Conservation (phyloP, 192 early-diverging fungal genomes). For the Rhizophagus sp. region DNA sequence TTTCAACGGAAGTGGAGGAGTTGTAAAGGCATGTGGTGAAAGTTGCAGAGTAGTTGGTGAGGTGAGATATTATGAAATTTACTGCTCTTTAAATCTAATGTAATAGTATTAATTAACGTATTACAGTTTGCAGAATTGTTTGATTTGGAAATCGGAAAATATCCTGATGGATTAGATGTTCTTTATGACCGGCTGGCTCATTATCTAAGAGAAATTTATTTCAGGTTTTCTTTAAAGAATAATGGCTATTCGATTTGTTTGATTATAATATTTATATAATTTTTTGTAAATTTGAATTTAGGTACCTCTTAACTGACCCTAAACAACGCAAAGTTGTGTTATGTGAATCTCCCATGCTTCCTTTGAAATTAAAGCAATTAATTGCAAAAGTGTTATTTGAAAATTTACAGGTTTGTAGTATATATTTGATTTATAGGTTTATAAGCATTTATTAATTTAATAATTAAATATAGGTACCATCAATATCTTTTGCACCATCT, state of each 20-base stretch:
- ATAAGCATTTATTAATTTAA: neutral
- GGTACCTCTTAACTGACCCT: constrained; percentile 76
- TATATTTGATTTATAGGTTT: neutral
- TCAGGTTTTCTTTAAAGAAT: neutral
- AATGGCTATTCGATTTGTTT: neutral
- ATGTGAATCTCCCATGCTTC: constrained; percentile 73
- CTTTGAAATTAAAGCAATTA: constrained; percentile 63
- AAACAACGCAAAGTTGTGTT: constrained; percentile 83
- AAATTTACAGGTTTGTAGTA: constrained; percentile 62
- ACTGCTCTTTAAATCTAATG: neutral
- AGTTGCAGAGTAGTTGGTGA: constrained; percentile 41
- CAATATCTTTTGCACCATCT: constrained; percentile 73
- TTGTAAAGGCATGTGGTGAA: constrained; percentile 42
- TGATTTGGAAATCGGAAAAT: constrained; percentile 23
- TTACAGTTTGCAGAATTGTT: constrained; percentile 32
- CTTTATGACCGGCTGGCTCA: constrained; percentile 30
- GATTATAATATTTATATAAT: neutral
- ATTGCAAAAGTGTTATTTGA: constrained; percentile 75
- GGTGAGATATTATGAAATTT: constrained; percentile 34
- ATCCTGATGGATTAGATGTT: constrained; percentile 23
- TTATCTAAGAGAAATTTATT: constrained; percentile 34
- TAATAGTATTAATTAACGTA: constrained; percentile 1
- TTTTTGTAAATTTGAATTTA: constrained; percentile 23
- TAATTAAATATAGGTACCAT: constrained; percentile 60
- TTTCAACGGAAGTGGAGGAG: constrained; percentile 37